Evolutionary conservation across 2,329 filamentous ascomycete genomes (phyloP).

Genomic region (Dactylellina sp.): DNA sequence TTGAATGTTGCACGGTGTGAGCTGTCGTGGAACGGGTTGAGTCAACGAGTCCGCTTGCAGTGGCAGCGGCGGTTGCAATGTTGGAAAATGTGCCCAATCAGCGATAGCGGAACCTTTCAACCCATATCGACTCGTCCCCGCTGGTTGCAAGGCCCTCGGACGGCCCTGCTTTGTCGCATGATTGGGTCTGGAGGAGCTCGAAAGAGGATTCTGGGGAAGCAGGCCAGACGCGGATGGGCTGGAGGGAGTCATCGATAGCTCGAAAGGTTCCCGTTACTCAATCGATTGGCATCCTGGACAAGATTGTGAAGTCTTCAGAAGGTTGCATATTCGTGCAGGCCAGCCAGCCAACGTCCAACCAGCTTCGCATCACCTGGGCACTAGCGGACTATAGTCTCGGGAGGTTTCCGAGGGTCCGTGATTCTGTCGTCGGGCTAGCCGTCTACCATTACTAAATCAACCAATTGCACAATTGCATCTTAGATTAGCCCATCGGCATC

Average conservation of each 20-base stretch:
- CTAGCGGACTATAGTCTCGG: not conserved
- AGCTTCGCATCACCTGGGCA: no score
- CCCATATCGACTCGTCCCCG: no score
- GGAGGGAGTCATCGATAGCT: not conserved
- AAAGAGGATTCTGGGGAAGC: not conserved
- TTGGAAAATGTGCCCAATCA: not conserved
- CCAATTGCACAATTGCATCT: not conserved
- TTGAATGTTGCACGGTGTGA: slow-evolving; percentile 10
- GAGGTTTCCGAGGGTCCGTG: not conserved
- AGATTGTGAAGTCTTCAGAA: not conserved
- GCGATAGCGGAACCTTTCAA: slow-evolving; percentile 2
- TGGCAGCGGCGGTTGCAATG: not conserved
- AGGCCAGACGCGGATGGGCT: slow-evolving; percentile 6
- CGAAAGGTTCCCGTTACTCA: slow-evolving; percentile 11
- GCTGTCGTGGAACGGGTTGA: slow-evolving; percentile 58
- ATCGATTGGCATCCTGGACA: slow-evolving; percentile 1
- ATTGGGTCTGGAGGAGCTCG: slow-evolving; percentile 17
- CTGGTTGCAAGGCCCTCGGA: no score
- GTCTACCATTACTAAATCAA: not conserved
- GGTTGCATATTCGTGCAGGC: not conserved
- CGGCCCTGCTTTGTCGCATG: not conserved
- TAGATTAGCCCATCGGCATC: not conserved
- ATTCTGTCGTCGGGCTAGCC: no score
- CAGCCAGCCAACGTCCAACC: no score
- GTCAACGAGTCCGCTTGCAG: not conserved